Evolutionary conservation across 495 filamentous ascomycete genomes (phyloP).

Genomic region (Collariella sp.): DNA sequence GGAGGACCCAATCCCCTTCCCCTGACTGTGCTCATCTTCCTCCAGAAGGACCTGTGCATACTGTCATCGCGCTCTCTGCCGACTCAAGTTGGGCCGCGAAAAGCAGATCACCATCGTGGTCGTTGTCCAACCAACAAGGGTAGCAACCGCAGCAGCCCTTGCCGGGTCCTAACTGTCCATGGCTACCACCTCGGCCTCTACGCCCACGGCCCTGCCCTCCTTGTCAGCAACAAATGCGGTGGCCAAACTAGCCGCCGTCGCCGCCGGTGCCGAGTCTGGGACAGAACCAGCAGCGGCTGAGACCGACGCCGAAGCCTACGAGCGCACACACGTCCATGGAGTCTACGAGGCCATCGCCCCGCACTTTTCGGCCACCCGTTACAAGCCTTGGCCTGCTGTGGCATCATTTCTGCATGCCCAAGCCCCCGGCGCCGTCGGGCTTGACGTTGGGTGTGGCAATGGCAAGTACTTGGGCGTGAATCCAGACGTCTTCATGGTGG

Average conservation of each 20-base stretch:
- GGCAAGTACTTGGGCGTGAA: constrained; percentile 89
- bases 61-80: background rate
- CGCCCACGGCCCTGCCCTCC: constrained; percentile 24
- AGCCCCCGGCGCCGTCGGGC: constrained; percentile 64
- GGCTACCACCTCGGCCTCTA: constrained; percentile 4
- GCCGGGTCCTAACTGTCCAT: background rate
- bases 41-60: background rate
- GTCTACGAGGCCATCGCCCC: constrained; percentile 92
- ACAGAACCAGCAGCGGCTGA: constrained; percentile 11
- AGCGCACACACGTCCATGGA: constrained; percentile 77
- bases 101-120: background rate
- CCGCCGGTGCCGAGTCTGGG: constrained; percentile 8
- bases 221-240: constrained; percentile 24
- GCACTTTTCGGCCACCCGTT: constrained; percentile 90
- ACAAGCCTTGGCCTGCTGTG: constrained; percentile 97
- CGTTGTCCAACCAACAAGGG: background rate
- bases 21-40: background rate
- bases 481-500: constrained; percentile 69
- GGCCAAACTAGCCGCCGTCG: constrained; percentile 20
- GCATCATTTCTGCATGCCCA: constrained; percentile 65
- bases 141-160: no score
- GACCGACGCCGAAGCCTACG: constrained; percentile 49
- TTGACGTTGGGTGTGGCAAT: constrained; percentile 93
- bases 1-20: background rate
- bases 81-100: constrained; percentile 1